phyloP scores from a whole-genome alignment of 495 filamentous ascomycete species.

The Penicillium pancosmium region DNA sequence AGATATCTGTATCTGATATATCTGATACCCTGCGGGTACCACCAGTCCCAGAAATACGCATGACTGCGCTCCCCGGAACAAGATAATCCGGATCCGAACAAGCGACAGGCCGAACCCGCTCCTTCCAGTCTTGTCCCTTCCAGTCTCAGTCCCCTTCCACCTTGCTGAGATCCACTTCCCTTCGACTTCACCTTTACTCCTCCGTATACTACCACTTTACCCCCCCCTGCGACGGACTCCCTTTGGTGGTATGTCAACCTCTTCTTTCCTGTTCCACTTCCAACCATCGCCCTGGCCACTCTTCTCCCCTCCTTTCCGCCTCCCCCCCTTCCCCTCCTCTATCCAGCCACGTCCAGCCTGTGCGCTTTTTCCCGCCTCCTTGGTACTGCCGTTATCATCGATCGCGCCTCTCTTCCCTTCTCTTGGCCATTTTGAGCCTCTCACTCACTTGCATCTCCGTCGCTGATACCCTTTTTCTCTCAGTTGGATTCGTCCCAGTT shows the following conservation, averaged over 20 bases:
- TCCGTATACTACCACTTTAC: background rate
- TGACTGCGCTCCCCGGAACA: conserved; percentile 33
- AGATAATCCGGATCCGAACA: conserved; percentile 50
- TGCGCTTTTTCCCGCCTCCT: conserved; percentile 34
- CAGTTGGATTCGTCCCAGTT: conserved; percentile 12
- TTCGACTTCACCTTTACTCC: conserved; percentile 10
- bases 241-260: conserved; percentile 6
- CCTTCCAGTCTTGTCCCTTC: conserved; percentile 17
- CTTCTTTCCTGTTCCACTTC: conserved; percentile 18
- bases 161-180: conserved; percentile 32
- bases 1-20: background rate
- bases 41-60: conserved; percentile 36
- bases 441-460: conserved; percentile 13
- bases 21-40: background rate
- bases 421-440: conserved; percentile 9
- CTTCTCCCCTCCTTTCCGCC: background rate
- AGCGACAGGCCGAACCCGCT: conserved; percentile 45
- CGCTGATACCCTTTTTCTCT: conserved; percentile 8
- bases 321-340: background rate
- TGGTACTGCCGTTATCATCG: conserved; percentile 40
- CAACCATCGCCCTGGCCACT: conserved; percentile 14
- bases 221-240: conserved; percentile 9
- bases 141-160: conserved; percentile 31
- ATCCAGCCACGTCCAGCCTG: conserved; percentile 30
- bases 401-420: conserved; percentile 29